These are phyloP conservation scores for Garcia nutans DNA, from an alignment of 345 rosid genomes.

Conservation along the genomic window DNA sequence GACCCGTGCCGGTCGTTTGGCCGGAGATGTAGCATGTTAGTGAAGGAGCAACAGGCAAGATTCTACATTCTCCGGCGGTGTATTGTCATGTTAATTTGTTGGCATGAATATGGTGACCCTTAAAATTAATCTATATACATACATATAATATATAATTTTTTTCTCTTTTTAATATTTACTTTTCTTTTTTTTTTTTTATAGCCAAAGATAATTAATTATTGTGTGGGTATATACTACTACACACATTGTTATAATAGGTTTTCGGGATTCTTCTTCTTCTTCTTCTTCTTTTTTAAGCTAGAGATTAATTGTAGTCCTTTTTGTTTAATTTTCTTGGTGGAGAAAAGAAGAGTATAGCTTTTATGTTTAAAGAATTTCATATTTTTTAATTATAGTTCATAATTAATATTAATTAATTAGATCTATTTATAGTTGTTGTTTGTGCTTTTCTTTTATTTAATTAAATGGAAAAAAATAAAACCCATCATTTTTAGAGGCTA, in stretches of 20 bases:
- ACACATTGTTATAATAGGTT: neutral
- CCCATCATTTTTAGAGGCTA: neutral
- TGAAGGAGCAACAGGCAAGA: slow-evolving; percentile 56
- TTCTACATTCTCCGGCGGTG: slow-evolving; percentile 71
- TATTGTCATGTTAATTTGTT: slow-evolving; percentile 55
- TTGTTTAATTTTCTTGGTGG: neutral
- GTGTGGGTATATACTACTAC: neutral
- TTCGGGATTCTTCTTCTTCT: neutral
- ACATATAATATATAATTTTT: neutral
- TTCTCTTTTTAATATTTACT: neutral
- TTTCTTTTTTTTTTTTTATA: neutral
- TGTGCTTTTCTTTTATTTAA: too few relatives aligned
- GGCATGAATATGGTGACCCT: slow-evolving; percentile 47
- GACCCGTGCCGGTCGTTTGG: slow-evolving; percentile 44
- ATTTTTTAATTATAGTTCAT: neutral
- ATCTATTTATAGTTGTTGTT: neutral
- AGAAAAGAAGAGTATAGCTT: neutral
- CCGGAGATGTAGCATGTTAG: slow-evolving; percentile 40
- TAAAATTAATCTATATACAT: neutral
- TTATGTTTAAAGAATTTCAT: neutral
- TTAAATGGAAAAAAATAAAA: neutral
- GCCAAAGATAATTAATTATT: neutral
- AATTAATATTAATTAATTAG: neutral
- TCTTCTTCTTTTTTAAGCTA: too few relatives aligned
- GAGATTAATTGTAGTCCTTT: neutral